A percentile compares a stretch with the other conserved stretches of the same genome.
phyloP scores from a whole-genome alignment of 768 basidiomycete species.

The Mycena rebaudengoi region DNA sequence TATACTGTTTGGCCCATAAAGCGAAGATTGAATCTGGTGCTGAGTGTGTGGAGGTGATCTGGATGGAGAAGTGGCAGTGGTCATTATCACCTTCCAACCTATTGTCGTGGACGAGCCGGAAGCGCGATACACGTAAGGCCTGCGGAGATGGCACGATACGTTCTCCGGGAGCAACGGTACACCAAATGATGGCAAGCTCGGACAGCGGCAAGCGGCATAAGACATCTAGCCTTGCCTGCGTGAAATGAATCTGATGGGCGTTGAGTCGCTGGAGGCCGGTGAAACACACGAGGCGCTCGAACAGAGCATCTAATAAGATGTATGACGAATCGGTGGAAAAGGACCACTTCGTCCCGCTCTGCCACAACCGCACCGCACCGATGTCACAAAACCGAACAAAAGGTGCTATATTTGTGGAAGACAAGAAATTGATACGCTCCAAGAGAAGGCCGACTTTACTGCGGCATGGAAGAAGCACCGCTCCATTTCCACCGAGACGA shows the following conservation, averaged over 20 bases:
- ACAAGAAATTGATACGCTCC: constrained; percentile 6
- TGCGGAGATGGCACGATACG: not conserved
- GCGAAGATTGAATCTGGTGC: not conserved
- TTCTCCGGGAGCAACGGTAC: not conserved
- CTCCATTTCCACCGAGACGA: not conserved
- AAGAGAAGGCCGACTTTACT: not conserved
- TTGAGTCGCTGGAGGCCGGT: not conserved
- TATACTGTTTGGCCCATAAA: not conserved
- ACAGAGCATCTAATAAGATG: not conserved
- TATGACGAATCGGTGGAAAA: not conserved
- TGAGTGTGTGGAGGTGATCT: not conserved
- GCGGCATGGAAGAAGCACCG: not conserved
- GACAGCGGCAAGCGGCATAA: not conserved
- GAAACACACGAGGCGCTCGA: not conserved
- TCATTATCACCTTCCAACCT: not conserved
- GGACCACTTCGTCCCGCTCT: not conserved
- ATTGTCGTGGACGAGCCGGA: not conserved
- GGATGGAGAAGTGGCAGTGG: constrained; percentile 4
- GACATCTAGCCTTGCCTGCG: not conserved
- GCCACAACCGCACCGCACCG: not conserved
- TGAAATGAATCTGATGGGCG: not conserved
- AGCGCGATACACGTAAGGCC: not conserved
- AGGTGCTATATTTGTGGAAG: not conserved
- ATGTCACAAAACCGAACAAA: not conserved
- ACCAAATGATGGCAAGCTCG: not conserved